These are phyloP conservation scores for Gypsophila paniculata DNA, from an alignment of 179 eudicot species.

Conservation along the genomic window DNA sequence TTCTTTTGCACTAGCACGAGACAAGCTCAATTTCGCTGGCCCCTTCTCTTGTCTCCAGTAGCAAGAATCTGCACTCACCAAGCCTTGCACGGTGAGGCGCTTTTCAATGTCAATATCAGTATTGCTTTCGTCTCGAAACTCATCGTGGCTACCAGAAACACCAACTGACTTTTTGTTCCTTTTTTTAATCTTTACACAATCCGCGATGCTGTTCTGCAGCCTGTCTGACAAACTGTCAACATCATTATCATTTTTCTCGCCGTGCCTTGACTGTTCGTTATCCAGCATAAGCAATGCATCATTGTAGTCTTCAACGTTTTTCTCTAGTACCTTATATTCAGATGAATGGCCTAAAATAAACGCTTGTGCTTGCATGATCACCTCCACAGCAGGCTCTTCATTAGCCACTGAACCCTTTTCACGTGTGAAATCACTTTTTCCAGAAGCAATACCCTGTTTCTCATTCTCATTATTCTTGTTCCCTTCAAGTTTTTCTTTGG, in stretches of 20 bases:
- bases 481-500: conserved; percentile 1
- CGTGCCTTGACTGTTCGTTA: neutral
- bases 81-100: conserved; percentile 34
- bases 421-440: neutral
- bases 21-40: conserved; percentile 17
- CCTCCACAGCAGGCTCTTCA: conserved; percentile 17
- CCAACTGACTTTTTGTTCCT: conserved; percentile 20
- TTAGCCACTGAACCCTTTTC: conserved; percentile 17
- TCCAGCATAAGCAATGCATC: neutral
- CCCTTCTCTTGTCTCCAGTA: conserved; percentile 30
- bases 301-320: conserved; percentile 8
- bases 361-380: conserved; percentile 10
- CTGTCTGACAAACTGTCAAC: conserved; percentile 15
- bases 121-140: conserved; percentile 12
- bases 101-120: conserved; percentile 17
- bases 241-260: conserved; percentile 14
- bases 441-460: conserved; percentile 16
- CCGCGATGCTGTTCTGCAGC: conserved; percentile 26
- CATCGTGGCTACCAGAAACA: conserved; percentile 14
- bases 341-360: neutral
- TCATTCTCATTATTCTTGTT: conserved; percentile 8
- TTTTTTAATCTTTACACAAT: conserved; percentile 26
- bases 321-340: neutral
- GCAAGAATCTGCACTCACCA: conserved; percentile 37
- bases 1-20: conserved; percentile 21